Evolutionary conservation across 768 basidiomycete genomes (phyloP).

Genomic region (Trametes cubensis): DNA sequence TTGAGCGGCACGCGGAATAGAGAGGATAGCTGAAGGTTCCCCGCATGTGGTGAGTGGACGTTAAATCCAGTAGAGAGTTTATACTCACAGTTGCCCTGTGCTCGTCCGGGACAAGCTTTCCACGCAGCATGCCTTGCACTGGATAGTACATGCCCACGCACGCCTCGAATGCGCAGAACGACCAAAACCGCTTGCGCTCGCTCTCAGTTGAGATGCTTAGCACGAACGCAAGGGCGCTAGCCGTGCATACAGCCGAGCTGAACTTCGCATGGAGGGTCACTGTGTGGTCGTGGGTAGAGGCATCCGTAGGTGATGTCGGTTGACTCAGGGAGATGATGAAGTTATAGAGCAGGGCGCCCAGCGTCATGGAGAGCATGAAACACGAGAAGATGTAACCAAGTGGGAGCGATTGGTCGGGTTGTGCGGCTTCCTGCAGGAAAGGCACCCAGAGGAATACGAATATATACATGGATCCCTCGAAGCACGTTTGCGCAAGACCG

Average conservation of each 20-base stretch:
- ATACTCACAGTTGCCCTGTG: constrained; percentile 69
- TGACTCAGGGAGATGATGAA: constrained; percentile 39
- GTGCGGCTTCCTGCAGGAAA: constrained; percentile 64
- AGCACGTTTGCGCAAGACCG: constrained; percentile 76
- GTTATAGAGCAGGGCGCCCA: constrained; percentile 73
- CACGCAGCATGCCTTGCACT: constrained; percentile 73
- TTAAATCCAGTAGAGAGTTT: neutral
- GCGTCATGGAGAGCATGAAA: constrained; percentile 84
- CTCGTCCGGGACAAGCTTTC: constrained; percentile 67
- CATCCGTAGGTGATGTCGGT: constrained; percentile 9
- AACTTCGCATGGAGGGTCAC: constrained; percentile 68
- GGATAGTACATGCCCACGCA: constrained; percentile 84
- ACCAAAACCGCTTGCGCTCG: constrained; percentile 63
- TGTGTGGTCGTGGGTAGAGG: constrained; percentile 39
- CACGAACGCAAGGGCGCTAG: constrained; percentile 59
- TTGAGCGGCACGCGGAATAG: constrained; percentile 78
- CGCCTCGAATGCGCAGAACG: constrained; percentile 74
- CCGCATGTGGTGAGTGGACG: neutral
- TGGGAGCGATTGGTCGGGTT: constrained; percentile 48
- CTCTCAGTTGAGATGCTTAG: constrained; percentile 46
- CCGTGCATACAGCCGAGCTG: constrained; percentile 62
- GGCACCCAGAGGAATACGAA: constrained; percentile 88
- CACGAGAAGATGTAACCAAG: constrained; percentile 80
- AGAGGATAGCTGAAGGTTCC: constrained; percentile 53
- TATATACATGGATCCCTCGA: constrained; percentile 84